These are phyloP conservation scores for Neoboletus brunneissimus DNA, from an alignment of 768 basidiomycete genomes.

Conservation along the genomic window DNA sequence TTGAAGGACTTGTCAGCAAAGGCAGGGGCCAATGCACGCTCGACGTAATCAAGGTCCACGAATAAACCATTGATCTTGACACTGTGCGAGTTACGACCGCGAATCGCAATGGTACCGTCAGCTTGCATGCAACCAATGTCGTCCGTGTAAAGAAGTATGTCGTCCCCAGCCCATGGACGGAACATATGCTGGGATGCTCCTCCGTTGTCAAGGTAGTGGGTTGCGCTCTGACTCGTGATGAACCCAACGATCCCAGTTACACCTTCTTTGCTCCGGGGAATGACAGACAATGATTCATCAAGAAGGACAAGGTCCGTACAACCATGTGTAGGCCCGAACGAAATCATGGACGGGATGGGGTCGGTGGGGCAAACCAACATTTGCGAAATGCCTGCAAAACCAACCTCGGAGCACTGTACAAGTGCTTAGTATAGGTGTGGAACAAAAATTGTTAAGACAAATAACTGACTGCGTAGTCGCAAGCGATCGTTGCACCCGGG, in stretches of 20 bases:
- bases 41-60: constrained; percentile 17
- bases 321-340: constrained; percentile 10
- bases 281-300: constrained; percentile 12
- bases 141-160: constrained; percentile 13
- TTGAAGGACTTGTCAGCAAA: constrained; percentile 7
- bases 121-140: constrained; percentile 18
- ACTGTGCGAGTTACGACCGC: constrained; percentile 15
- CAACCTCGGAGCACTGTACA: constrained; percentile 14
- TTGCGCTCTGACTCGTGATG: constrained; percentile 12
- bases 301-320: constrained; percentile 14
- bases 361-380: constrained; percentile 14
- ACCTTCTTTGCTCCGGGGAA: constrained; percentile 3
- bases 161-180: constrained; percentile 13
- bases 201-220: constrained; percentile 11
- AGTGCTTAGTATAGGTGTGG: neutral
- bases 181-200: constrained; percentile 15
- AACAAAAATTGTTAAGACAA: neutral
- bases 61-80: constrained; percentile 16
- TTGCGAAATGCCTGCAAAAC: constrained; percentile 16
- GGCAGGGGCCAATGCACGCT: constrained; percentile 16
- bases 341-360: constrained; percentile 9
- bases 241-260: constrained; percentile 9
- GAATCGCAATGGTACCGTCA: constrained; percentile 13
- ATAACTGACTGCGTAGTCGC: constrained; percentile 14
- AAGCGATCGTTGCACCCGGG: constrained; percentile 12